Evolutionary conservation across 106 monocot genomes (phyloP).

Genomic region (Chionographis japonica): DNA sequence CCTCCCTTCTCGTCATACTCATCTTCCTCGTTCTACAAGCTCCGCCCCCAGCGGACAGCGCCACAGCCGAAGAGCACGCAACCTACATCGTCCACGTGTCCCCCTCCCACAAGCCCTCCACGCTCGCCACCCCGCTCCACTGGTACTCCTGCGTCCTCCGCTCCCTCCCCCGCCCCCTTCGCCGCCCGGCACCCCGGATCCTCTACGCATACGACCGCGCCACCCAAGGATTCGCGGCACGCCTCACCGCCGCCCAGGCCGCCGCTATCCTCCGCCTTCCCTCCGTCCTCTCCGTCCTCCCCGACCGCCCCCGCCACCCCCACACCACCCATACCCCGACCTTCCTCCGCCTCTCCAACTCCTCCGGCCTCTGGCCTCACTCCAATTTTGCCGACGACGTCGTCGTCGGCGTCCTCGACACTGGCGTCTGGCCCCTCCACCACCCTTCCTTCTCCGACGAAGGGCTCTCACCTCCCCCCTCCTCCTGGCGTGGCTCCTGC

Average conservation of each 20-base stretch:
- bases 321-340: slow-evolving; percentile 79
- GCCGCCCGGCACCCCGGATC: slow-evolving; percentile 20
- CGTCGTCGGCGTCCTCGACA: slow-evolving; percentile 60
- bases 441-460: slow-evolving; percentile 37
- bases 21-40: slow-evolving; percentile 12
- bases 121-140: slow-evolving; percentile 30
- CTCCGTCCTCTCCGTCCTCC: slow-evolving; percentile 40
- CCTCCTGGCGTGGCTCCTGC: slow-evolving; percentile 35
- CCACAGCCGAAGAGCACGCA: slow-evolving; percentile 4
- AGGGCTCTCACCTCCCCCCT: slow-evolving; percentile 15
- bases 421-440: slow-evolving; percentile 48
- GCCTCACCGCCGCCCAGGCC: slow-evolving; percentile 44
- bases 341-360: slow-evolving; percentile 65
- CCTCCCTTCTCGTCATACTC: slow-evolving; percentile 8
- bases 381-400: slow-evolving; percentile 46
- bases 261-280: slow-evolving; percentile 32
- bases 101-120: slow-evolving; percentile 26
- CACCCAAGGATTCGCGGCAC: slow-evolving; percentile 63
- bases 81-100: slow-evolving; percentile 84
- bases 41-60: not conserved
- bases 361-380: slow-evolving; percentile 61
- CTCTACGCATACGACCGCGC: slow-evolving; percentile 66
- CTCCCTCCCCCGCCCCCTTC: slow-evolving; percentile 26
- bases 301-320: slow-evolving; percentile 41
- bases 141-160: slow-evolving; percentile 42